Evolutionary conservation across 1,139 yeast species (phyloP).

Genomic region (Saccharomyces hybrid): DNA sequence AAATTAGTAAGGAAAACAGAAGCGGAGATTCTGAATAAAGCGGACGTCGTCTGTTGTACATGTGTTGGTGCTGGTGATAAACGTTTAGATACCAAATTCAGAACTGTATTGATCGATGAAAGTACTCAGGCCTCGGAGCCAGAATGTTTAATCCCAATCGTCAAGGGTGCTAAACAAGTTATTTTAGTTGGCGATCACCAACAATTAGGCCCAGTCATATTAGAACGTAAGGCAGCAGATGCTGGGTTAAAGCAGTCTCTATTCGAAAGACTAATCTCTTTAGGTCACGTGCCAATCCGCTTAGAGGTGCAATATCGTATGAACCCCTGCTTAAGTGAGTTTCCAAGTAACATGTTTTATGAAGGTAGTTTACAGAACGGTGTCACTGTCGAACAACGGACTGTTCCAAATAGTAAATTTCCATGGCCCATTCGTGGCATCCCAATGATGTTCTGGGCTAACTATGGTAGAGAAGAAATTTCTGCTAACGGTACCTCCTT

Average conservation of each 20-base stretch:
- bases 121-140: slow-evolving; percentile 94
- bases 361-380: slow-evolving; percentile 92
- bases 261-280: slow-evolving; percentile 76
- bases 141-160: slow-evolving; percentile 80
- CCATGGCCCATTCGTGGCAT: slow-evolving; percentile 83
- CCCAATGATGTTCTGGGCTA: slow-evolving; percentile 96
- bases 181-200: slow-evolving; percentile 92
- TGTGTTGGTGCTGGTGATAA: slow-evolving; percentile 88
- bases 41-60: slow-evolving; percentile 83
- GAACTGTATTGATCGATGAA: slow-evolving; percentile 83
- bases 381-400: slow-evolving; percentile 67
- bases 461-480: slow-evolving; percentile 82
- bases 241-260: slow-evolving; percentile 83
- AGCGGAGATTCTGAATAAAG: slow-evolving; percentile 42
- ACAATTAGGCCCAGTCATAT: slow-evolving; percentile 86
- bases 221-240: slow-evolving; percentile 71
- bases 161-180: slow-evolving; percentile 83
- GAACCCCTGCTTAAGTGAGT: slow-evolving; percentile 85
- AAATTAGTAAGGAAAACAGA: slow-evolving; percentile 44
- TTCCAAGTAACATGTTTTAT: slow-evolving; percentile 86
- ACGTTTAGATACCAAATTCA: slow-evolving; percentile 51
- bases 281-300: slow-evolving; percentile 80
- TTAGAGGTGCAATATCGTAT: slow-evolving; percentile 91
- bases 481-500: slow-evolving; percentile 79
- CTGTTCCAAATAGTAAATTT: slow-evolving; percentile 48